A percentile compares a stretch with the other conserved stretches of the same genome.
Conservation (phyloP, 257 asterid genomes). For the Apocynum venetum region DNA sequence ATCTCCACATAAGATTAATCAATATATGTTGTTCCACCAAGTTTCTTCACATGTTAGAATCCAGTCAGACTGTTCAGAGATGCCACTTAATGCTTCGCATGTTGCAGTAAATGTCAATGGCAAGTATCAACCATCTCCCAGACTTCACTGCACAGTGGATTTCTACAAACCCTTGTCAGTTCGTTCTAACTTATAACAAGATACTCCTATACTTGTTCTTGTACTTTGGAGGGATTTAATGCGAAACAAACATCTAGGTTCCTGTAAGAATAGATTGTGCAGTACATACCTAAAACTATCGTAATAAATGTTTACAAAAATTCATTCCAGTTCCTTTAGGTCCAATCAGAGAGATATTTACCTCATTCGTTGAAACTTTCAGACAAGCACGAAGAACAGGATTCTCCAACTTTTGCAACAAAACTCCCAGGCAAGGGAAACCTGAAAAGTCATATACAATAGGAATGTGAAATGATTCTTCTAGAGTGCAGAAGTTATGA, state of each 20-base stretch:
- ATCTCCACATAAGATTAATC: neutral
- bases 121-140: neutral
- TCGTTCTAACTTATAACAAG: neutral
- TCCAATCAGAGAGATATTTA: slow-evolving; percentile 28
- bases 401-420: slow-evolving; percentile 93
- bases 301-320: neutral
- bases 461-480: slow-evolving; percentile 2
- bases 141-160: neutral
- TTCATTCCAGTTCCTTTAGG: slow-evolving; percentile 13
- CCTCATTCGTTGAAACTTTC: slow-evolving; percentile 85
- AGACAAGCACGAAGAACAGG: slow-evolving; percentile 92
- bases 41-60: neutral
- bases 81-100: neutral
- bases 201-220: neutral
- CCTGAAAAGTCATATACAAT: slow-evolving; percentile 46
- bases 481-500: neutral
- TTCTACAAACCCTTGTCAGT: neutral
- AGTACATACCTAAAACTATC: neutral
- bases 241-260: neutral
- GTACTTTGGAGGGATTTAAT: neutral
- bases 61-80: neutral
- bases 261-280: neutral
- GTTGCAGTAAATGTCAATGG: neutral
- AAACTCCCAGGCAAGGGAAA: slow-evolving; percentile 88
- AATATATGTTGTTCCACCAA: neutral